Percentiles rank a stretch among this genome's conserved stretches.
phyloP scores from a whole-genome alignment of 2,329 filamentous ascomycete genomes.

The Trichoderma hamatum region DNA sequence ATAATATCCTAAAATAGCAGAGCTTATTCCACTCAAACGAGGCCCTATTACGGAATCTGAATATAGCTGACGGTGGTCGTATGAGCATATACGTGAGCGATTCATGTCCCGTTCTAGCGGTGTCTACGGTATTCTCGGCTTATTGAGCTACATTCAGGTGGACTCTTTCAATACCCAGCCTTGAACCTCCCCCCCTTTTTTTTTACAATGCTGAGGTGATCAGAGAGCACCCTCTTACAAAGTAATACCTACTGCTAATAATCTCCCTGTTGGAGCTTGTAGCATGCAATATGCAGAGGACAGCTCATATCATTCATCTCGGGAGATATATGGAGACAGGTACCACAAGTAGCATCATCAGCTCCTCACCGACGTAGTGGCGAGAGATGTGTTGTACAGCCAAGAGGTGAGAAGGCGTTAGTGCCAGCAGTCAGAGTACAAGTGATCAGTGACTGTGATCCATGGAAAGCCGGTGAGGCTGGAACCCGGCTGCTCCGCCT shows the following conservation, averaged over 20 bases:
- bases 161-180: not conserved
- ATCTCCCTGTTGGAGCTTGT: not conserved
- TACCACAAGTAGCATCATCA: not conserved
- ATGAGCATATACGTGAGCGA: not conserved
- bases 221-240: not conserved
- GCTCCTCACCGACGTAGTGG: not conserved
- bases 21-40: not conserved
- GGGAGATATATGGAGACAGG: constrained; percentile 1
- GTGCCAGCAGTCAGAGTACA: constrained; percentile 2
- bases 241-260: not conserved
- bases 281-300: constrained; percentile 7
- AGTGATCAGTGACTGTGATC: not conserved
- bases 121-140: not conserved
- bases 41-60: not conserved
- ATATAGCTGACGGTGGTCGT: not conserved
- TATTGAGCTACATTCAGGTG: not conserved
- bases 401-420: constrained; percentile 1
- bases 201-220: not conserved
- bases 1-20: not conserved
- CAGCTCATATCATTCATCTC: not conserved
- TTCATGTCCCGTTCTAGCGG: not conserved
- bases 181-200: not conserved
- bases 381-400: constrained; percentile 1
- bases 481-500: not conserved
- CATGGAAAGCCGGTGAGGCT: not conserved